Percentiles rank a stretch among this genome's conserved stretches.
These are phyloP conservation scores for Didymella pinodella DNA, from an alignment of 2,329 filamentous ascomycete genomes.

Conservation along the genomic window DNA sequence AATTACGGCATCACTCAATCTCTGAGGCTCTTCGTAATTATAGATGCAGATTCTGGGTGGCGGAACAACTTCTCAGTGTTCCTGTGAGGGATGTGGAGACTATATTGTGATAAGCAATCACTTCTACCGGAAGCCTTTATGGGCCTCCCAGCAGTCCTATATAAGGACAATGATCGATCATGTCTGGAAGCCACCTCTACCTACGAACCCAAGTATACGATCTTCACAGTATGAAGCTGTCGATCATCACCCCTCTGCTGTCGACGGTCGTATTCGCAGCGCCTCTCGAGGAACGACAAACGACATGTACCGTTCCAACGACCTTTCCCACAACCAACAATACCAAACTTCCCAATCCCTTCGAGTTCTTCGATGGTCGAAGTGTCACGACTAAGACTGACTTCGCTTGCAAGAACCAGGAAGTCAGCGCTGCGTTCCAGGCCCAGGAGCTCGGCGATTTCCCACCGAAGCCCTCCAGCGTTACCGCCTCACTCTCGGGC, in stretches of 20 bases:
- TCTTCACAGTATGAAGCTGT: conserved; percentile 43
- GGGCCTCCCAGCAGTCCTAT: not conserved
- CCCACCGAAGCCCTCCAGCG: conserved; percentile 46
- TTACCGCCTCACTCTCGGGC: conserved; percentile 45
- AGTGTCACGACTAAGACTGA: conserved; percentile 47
- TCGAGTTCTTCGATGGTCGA: conserved; percentile 49
- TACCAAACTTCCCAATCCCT: conserved; percentile 50
- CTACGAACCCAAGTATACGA: not conserved
- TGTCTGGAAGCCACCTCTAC: no score
- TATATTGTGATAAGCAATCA: conserved; percentile 6
- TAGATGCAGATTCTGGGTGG: not conserved
- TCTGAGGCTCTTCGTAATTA: not conserved
- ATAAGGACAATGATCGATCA: not conserved
- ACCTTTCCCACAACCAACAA: conserved; percentile 42
- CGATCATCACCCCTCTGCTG: conserved; percentile 40
- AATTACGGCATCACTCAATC: not conserved
- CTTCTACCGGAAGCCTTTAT: conserved; percentile 7
- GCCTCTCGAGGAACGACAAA: conserved; percentile 44
- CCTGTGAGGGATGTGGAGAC: not conserved
- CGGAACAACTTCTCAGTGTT: not conserved
- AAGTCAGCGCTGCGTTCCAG: conserved; percentile 48
- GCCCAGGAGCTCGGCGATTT: conserved; percentile 50
- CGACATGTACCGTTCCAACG: conserved; percentile 41
- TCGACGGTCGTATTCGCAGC: conserved; percentile 41
- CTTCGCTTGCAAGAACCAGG: conserved; percentile 49